Evolutionary conservation across 257 asterid species (phyloP).

Genomic region (Fraxinus americana): DNA sequence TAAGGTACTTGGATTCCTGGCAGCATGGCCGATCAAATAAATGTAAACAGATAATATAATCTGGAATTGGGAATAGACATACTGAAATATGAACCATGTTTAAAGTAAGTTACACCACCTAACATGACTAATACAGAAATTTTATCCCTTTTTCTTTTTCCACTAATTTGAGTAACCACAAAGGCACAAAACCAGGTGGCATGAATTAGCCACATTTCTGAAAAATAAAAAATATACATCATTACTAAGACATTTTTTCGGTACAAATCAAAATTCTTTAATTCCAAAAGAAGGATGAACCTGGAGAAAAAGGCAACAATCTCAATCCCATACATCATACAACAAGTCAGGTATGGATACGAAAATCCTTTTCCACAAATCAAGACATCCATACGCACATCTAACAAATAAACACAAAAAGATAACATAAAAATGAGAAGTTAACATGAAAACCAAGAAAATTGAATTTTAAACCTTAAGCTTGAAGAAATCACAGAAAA

Average conservation of each 20-base stretch:
- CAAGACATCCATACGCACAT: background rate
- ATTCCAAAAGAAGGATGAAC: background rate
- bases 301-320: background rate
- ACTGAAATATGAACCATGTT: background rate
- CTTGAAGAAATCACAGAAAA: background rate
- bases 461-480: slow-evolving; percentile 1
- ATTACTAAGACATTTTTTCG: background rate
- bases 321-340: background rate
- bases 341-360: background rate
- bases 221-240: background rate
- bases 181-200: background rate
- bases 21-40: background rate
- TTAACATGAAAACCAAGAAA: slow-evolving; percentile 4
- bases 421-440: background rate
- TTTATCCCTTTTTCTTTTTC: background rate
- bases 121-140: background rate
- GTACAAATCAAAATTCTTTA: background rate
- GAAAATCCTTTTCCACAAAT: background rate
- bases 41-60: background rate
- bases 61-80: background rate
- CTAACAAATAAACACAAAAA: background rate
- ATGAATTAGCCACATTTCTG: background rate
- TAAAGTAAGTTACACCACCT: background rate
- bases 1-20: background rate
- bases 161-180: background rate